Conservation (phyloP, 306 rosid genomes). For the Cucurbita ficifolia region DNA sequence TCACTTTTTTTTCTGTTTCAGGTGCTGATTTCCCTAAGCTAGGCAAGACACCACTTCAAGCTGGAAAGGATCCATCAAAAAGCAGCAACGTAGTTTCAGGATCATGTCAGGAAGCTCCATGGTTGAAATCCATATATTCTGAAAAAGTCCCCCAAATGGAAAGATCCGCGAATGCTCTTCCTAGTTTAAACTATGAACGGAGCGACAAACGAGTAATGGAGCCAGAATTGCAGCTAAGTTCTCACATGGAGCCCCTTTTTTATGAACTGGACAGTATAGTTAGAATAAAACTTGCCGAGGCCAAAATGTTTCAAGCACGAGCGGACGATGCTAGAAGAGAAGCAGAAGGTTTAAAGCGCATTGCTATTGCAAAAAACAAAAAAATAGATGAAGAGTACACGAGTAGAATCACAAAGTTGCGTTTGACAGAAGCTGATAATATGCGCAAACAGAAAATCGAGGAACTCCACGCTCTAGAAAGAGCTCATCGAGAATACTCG, state of each 20-base stretch:
- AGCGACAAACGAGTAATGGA: constrained; percentile 41
- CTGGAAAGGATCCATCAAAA: constrained; percentile 48
- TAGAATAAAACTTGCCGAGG: constrained; percentile 73
- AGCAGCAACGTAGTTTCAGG: constrained; percentile 46
- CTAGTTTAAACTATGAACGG: constrained; percentile 44
- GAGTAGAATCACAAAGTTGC: constrained; percentile 56
- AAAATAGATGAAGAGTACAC: constrained; percentile 68
- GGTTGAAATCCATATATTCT: constrained; percentile 56
- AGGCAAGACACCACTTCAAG: constrained; percentile 20
- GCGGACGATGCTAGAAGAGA: constrained; percentile 93
- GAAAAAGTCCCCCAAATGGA: constrained; percentile 56
- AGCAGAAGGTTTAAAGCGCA: constrained; percentile 78
- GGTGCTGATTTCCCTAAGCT: constrained; percentile 64
- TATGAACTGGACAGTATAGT: constrained; percentile 82
- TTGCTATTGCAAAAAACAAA: constrained; percentile 74
- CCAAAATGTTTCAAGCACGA: constrained; percentile 81
- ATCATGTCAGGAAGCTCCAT: constrained; percentile 64
- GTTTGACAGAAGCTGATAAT: constrained; percentile 52
- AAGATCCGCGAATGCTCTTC: constrained; percentile 42
- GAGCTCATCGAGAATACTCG: constrained; percentile 65
- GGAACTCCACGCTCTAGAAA: constrained; percentile 67
- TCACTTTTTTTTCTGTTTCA: constrained; percentile 21
- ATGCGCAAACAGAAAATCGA: constrained; percentile 61
- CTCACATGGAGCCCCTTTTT: constrained; percentile 57
- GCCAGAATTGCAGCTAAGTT: constrained; percentile 47